Base-by-base conservation (phyloP, 257 asterid species). In the Gentiana dahurica region DNA sequence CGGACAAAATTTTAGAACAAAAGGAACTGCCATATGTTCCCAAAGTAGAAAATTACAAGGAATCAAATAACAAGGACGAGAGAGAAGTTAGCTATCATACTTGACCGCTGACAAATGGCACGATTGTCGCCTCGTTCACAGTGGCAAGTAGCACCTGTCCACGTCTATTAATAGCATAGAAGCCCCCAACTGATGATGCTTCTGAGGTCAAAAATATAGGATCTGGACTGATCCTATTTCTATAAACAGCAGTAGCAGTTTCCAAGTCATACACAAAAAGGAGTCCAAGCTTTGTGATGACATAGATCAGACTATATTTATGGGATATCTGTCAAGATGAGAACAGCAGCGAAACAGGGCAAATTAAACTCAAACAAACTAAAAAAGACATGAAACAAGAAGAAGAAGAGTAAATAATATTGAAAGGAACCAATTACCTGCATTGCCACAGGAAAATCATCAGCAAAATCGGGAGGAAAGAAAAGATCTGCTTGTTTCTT, bases 401-500 rank as follows among this genome's bases (percentile, higher is more conserved):
- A 50, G 58, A 24, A 53, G 65, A 47, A 55, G 6, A 11, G 36
- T 52, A 69, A 12, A 51, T 56, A 54, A 13, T 36, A 44, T 41
- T 43, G 7, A 24, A 36, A 51, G 36, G 24, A 24, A 34, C 37
- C 13, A 56, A 68, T 65, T 41, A 89, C 99, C 99, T 92, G 99
- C 99, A 92, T 92, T 55, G 99, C 91, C 51, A 92, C 99, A 10
- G 97, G 99, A 61, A 92, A 92, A 72, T 92, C 99, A 61, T 92
- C 99, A 55, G 84, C 78, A 73, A 92, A 92, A 78, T 92, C 96
- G 5, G 95, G 99, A 68, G 96, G 99, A 66, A 92, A 92, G 80
- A 92, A 92, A 52, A 92, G 94, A 74, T 92, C 99, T 47, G 99
- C 97, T 61, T 92, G 99, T 74, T 92, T 92, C 88, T 92, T 92